Evolutionary conservation across 2,329 filamentous ascomycete genomes (phyloP).

Genomic region (Trichoderma simmonsii): DNA sequence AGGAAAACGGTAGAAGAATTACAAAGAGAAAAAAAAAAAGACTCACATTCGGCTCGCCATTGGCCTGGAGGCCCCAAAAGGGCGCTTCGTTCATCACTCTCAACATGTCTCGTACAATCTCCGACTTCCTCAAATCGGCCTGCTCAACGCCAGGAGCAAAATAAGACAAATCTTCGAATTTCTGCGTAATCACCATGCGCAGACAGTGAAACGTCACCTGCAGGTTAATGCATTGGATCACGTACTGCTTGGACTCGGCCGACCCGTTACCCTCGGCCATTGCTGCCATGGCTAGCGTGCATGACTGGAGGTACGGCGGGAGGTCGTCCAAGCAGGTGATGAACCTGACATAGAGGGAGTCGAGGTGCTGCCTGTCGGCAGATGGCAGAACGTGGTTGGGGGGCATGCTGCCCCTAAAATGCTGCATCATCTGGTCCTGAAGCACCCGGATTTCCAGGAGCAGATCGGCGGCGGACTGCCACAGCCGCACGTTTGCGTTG

Average conservation of each 20-base stretch:
- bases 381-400: slow-evolving; percentile 20
- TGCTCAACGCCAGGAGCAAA: slow-evolving; percentile 32
- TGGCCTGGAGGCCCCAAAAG: slow-evolving; percentile 41
- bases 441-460: slow-evolving; percentile 36
- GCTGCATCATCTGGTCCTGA: slow-evolving; percentile 26
- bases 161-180: slow-evolving; percentile 34
- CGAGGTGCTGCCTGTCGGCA: slow-evolving; percentile 32
- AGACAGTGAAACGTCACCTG: slow-evolving; percentile 41
- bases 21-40: neutral
- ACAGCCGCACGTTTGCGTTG: slow-evolving; percentile 41
- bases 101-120: slow-evolving; percentile 43
- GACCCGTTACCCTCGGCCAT: slow-evolving; percentile 20
- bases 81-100: slow-evolving; percentile 40
- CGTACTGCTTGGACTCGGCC: slow-evolving; percentile 31
- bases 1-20: neutral
- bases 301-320: slow-evolving; percentile 36
- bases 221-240: slow-evolving; percentile 41
- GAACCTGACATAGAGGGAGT: slow-evolving; percentile 38
- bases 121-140: slow-evolving; percentile 37
- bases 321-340: slow-evolving; percentile 41
- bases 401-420: neutral
- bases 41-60: slow-evolving; percentile 40
- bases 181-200: slow-evolving; percentile 39
- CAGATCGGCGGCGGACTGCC: slow-evolving; percentile 40
- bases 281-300: slow-evolving; percentile 23